These are phyloP conservation scores for Linum usitatissimum DNA, from an alignment of 345 rosid species.

Conservation along the genomic window DNA sequence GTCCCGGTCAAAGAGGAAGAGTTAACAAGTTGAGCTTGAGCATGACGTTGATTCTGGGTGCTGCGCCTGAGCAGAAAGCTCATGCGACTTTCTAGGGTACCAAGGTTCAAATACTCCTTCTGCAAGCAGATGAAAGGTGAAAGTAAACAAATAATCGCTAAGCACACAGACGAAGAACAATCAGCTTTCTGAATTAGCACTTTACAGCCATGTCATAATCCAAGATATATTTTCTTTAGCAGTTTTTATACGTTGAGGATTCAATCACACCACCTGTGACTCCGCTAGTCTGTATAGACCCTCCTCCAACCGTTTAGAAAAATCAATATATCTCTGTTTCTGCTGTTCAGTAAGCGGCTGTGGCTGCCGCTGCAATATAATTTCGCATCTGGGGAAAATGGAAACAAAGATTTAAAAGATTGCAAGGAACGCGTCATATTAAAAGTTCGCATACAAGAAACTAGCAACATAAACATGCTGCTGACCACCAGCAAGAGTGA, in stretches of 20 bases:
- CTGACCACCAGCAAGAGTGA: neutral
- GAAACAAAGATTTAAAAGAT: slow-evolving; percentile 5
- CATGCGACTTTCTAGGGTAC: slow-evolving; percentile 63
- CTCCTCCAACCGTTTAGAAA: slow-evolving; percentile 79
- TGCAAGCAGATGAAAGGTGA: slow-evolving; percentile 19
- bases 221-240: neutral
- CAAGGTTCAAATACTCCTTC: slow-evolving; percentile 72
- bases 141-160: slow-evolving; percentile 6
- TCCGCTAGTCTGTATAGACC: slow-evolving; percentile 58
- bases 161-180: neutral
- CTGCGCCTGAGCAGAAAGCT: slow-evolving; percentile 32
- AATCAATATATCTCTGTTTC: slow-evolving; percentile 37
- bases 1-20: slow-evolving; percentile 54
- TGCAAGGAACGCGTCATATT: neutral
- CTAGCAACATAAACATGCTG: neutral
- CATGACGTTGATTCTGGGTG: slow-evolving; percentile 38
- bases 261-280: slow-evolving; percentile 40
- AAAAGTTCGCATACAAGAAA: neutral
- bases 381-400: slow-evolving; percentile 29
- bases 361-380: slow-evolving; percentile 43
- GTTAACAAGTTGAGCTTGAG: slow-evolving; percentile 39
- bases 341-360: slow-evolving; percentile 34
- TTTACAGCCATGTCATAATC: neutral
- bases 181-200: neutral
- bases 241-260: neutral